A percentile compares a stretch with the other conserved stretches of the same genome.
Conservation (phyloP, 441 rosid genomes). For the Flueggea neowawraea region DNA sequence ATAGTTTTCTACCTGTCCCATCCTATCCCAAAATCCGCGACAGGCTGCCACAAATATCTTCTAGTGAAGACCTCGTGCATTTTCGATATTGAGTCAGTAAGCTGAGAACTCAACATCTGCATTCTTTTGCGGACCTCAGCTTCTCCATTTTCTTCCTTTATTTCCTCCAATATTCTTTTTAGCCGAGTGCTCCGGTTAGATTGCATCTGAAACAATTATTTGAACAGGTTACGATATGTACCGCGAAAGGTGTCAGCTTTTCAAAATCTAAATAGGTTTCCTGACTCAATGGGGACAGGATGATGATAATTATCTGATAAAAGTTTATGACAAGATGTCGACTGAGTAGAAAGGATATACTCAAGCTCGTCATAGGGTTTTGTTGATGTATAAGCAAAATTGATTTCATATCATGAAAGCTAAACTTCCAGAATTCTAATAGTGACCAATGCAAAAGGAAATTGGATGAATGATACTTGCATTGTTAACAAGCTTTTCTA, state of each 20-base stretch:
- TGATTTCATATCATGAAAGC: too few species aligned
- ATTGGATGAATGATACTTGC: constrained; percentile 38
- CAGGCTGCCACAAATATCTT: constrained; percentile 78
- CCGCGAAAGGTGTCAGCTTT: too few species aligned
- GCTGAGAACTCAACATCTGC: constrained; percentile 73
- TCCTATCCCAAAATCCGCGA: constrained; percentile 94
- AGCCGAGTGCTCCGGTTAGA: constrained; percentile 64
- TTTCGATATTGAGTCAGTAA: constrained; percentile 69
- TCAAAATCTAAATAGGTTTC: too few species aligned
- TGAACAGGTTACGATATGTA: too few species aligned
- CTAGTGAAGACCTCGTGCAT: constrained; percentile 77
- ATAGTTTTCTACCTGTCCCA: constrained; percentile 73
- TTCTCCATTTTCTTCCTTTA: constrained; percentile 91
- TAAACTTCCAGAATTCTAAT: neutral
- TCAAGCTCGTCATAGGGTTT: too few species aligned
- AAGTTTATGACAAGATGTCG: too few species aligned
- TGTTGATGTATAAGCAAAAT: too few species aligned
- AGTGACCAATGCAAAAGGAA: neutral
- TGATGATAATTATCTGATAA: too few species aligned
- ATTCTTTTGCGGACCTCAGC: constrained; percentile 82
- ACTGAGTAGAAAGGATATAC: neutral
- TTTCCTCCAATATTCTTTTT: constrained; percentile 86
- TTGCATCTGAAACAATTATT: constrained; percentile 51
- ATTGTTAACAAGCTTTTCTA: constrained; percentile 83
- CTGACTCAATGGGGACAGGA: too few species aligned